Base-by-base conservation (phyloP, 202 grass and related monocot species). In the Hordeum pubiflorum region DNA sequence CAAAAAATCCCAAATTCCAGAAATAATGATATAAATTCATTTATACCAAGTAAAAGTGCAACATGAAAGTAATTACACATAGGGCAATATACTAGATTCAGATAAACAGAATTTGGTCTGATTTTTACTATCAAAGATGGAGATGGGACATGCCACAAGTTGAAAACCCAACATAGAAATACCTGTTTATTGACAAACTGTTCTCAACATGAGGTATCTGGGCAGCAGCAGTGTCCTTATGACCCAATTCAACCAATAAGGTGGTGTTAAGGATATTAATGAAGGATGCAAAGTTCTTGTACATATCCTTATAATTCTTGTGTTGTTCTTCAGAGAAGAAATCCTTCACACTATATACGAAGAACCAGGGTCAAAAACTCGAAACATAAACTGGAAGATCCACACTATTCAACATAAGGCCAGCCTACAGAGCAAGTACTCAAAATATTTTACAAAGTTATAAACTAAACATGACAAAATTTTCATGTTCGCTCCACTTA, bases 281-380 rank as follows among this genome's bases (percentile, higher is more conserved):
- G 10, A 99, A 86, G 55, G 48, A 85, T n/a, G 85, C 63, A 46
- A 96, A 86, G 77, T 96, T 91, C 75, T 93, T 96, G 87, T 99
- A 99, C 84, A 91, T 85, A n/a, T 93, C 83, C 57, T 70, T 76
- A 23, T 90, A 93, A 82, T 96, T 99, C 70, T 89, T 99, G 9
- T 71, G 56, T 58, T 85, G 74, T 69, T 75, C 54, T 6, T 83
- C 81, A 7, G 72, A 79, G 62, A 96, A 89, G 77, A 86, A 94
- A 48, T 96, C 96, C 63, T 96, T 88, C 29, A 93, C 89, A 13
- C 92, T 99, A 67, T 43, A 92, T 73, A 54, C 5, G n/a, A 81
- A 39, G 29, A 85, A 78, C 13, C 22, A 46, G 32, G 27, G 23
- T 86, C 43, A 89, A 59, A 40, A 76, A 46, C 5, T 74, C 7